These are phyloP conservation scores for Alternaria incomplexa DNA, from an alignment of 2,329 filamentous ascomycete genomes.

Conservation along the genomic window DNA sequence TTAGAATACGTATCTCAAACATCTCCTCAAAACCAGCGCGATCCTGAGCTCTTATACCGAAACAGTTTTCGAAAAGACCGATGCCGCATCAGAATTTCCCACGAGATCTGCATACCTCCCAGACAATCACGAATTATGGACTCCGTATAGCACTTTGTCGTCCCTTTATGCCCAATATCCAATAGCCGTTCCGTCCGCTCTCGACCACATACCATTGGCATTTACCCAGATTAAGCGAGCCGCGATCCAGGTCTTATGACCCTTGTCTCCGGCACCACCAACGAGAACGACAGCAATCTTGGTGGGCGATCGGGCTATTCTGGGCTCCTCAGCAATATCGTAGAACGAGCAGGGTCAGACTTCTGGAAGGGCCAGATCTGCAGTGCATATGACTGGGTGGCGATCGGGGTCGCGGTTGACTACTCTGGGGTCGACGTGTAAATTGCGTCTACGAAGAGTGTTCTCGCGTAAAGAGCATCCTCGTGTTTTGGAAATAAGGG, in stretches of 20 bases:
- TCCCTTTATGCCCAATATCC: conserved; percentile 25
- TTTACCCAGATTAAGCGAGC: conserved; percentile 29
- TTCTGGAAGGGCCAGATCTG: conserved; percentile 13
- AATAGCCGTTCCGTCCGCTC: conserved; percentile 7
- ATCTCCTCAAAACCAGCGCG: background rate
- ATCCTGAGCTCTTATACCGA: background rate
- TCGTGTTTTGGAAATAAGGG: background rate
- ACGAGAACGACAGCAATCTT: background rate
- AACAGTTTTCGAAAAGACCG: background rate
- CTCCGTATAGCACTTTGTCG: conserved; percentile 16
- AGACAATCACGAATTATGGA: background rate
- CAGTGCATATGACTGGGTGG: conserved; percentile 8
- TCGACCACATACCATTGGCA: conserved; percentile 6
- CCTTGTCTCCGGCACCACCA: background rate
- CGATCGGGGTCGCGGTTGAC: background rate
- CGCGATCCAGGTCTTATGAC: background rate
- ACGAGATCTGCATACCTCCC: background rate
- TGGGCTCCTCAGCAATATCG: conserved; percentile 19
- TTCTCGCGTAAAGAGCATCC: background rate
- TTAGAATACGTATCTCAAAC: background rate
- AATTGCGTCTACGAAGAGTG: background rate
- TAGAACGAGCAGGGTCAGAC: background rate
- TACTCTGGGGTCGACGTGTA: background rate
- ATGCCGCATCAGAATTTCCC: background rate
- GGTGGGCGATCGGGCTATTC: conserved; percentile 5